Conservation (phyloP, 1,284 basidiomycete genomes). For the Trichosporon coremiiforme region DNA sequence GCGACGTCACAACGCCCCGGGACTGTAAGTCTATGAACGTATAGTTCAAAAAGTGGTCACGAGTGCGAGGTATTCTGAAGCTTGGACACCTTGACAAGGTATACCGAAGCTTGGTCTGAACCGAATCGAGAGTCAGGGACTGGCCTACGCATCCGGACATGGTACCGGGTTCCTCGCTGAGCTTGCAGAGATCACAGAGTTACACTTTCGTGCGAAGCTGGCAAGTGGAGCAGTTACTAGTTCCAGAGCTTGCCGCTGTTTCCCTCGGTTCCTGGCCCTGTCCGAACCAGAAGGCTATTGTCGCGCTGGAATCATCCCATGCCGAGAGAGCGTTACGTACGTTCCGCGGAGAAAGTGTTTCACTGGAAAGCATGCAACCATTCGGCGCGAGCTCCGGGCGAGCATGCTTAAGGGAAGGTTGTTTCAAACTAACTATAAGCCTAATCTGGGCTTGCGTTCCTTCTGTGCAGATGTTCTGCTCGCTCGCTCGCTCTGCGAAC, state of each 20-base stretch:
- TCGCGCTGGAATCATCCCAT: slow-evolving; percentile 5
- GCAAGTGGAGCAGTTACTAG: background rate
- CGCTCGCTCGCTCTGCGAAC: no score
- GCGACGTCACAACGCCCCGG: background rate
- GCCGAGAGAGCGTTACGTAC: slow-evolving; percentile 12
- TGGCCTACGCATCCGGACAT: background rate
- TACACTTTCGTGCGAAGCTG: background rate
- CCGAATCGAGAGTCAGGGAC: background rate
- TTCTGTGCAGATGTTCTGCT: background rate
- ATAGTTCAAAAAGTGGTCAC: background rate
- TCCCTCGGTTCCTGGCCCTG: background rate
- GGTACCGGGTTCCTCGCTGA: background rate
- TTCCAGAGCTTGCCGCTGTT: background rate
- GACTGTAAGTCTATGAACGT: background rate
- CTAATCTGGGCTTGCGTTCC: background rate
- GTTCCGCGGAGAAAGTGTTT: slow-evolving; percentile 4
- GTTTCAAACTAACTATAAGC: slow-evolving; percentile 10
- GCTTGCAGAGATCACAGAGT: background rate
- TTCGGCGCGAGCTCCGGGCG: background rate
- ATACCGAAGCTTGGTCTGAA: background rate
- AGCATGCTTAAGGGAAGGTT: slow-evolving; percentile 9
- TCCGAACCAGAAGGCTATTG: background rate
- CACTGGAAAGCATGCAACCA: background rate
- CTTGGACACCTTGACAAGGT: background rate
- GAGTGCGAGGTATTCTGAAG: background rate